phyloP scores from a whole-genome alignment of 108 stramenopile genomes.

The Skeletonema potamos region DNA sequence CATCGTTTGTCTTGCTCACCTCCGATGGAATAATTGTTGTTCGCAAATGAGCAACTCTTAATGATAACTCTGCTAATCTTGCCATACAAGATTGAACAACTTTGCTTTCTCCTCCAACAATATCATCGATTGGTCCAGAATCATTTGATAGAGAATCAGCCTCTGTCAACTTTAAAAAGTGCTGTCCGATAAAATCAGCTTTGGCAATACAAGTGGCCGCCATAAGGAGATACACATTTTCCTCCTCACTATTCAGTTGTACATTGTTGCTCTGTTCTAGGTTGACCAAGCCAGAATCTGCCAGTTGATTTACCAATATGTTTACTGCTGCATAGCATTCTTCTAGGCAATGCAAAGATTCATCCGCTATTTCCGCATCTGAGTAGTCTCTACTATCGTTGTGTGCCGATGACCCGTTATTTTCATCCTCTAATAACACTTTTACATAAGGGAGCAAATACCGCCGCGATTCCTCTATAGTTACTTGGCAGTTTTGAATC shows the following conservation, averaged over 20 bases:
- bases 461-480: constrained; percentile 36
- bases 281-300: constrained; percentile 24
- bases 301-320: constrained; percentile 14
- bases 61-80: constrained; percentile 60
- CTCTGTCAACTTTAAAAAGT: constrained; percentile 25
- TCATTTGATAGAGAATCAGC: constrained; percentile 19
- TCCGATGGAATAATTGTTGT: constrained; percentile 10
- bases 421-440: constrained; percentile 21
- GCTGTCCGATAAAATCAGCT: constrained; percentile 22
- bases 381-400: neutral
- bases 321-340: constrained; percentile 15
- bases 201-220: constrained; percentile 39
- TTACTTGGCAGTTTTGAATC: constrained; percentile 39
- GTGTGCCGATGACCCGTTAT: constrained; percentile 1
- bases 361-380: constrained; percentile 12
- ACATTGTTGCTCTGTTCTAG: neutral
- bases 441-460: constrained; percentile 28
- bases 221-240: constrained; percentile 43
- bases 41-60: constrained; percentile 45
- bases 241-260: neutral
- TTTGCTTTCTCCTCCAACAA: constrained; percentile 4
- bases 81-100: constrained; percentile 50
- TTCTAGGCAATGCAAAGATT: constrained; percentile 23
- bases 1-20: constrained; percentile 9
- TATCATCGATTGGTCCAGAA: constrained; percentile 22